Evolutionary conservation across 208 protist genomes (phyloP), one percentile per base, ranked within the genome.

Genomic region (Leptomonas pyrrhocoris): DNA sequence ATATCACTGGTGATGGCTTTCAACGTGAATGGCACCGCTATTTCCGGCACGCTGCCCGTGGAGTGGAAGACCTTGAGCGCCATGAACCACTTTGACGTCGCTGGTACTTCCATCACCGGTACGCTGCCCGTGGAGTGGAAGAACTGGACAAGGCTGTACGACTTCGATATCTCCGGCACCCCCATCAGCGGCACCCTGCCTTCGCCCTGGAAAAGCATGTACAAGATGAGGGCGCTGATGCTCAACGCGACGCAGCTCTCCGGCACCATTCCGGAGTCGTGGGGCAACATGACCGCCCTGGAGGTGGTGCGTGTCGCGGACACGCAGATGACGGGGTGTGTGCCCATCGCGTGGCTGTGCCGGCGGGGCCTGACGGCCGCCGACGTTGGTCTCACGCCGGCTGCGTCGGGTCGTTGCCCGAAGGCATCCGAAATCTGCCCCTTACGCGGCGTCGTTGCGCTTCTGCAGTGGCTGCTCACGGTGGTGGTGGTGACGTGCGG

Each of bases 221-320:
- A 6, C n/a, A 12, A 38, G 25, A 18, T 53, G 60, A 3, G 3
- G 31, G 19, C 21, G 46, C 46, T 43, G 60, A 18, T 23, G 31
- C 31, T 55, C 9, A 18, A 55, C 30, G 6, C 13, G 30, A 55
- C 46, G 2, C n/a, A 53, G 2, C 60, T 65, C 13, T 6, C 30
- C 46, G 60, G 60, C 31, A 55, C 43, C 4, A 65, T 65, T 34
- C 46, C 60, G 18, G 46, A 42, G 46, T 28, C 27, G 18, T 65
- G 46, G 60, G 25, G 60, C 46, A 53, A 30, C 60, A 55, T 55
- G 60, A 55, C 46, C 9, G 0, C 28, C 12, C 15, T 65, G 2
- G 13, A 7, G 15, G 31, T 2, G 15, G 46, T 55, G 31, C 42
- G 25, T 31, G 25, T 65, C n/a, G 25, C 28, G 8, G 25, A 43